These are phyloP conservation scores for Taphrina sp. DNA, from an alignment of 1,139 yeast genomes.

Conservation along the genomic window DNA sequence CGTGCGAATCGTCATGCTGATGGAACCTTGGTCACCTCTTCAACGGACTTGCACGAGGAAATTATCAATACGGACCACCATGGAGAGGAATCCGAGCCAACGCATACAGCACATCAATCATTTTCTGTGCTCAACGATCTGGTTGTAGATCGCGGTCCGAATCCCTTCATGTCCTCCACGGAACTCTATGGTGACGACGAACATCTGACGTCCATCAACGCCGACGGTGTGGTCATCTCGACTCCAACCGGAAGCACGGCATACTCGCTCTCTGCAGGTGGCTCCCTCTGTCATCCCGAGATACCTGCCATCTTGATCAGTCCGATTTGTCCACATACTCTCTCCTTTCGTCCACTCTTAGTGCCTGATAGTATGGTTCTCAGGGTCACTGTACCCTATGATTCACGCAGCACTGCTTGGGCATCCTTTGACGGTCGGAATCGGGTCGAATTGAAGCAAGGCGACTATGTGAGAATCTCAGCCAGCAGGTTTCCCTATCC, in stretches of 20 bases:
- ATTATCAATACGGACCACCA: slow-evolving; percentile 41
- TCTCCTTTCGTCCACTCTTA: slow-evolving; percentile 77
- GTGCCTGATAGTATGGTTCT: slow-evolving; percentile 70
- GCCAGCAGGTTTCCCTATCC: slow-evolving; percentile 77
- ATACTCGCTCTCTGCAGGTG: slow-evolving; percentile 81
- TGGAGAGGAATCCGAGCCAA: slow-evolving; percentile 34
- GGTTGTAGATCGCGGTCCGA: slow-evolving; percentile 79
- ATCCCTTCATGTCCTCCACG: slow-evolving; percentile 71
- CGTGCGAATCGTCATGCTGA: slow-evolving; percentile 42
- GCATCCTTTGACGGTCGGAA: slow-evolving; percentile 78
- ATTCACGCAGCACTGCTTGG: slow-evolving; percentile 72
- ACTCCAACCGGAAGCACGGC: slow-evolving; percentile 95
- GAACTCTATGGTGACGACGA: slow-evolving; percentile 76
- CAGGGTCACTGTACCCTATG: slow-evolving; percentile 65
- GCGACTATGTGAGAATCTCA: slow-evolving; percentile 68
- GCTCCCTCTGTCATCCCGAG: slow-evolving; percentile 81
- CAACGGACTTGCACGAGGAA: slow-evolving; percentile 39
- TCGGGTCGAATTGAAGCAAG: slow-evolving; percentile 62
- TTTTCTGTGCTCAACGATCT: slow-evolving; percentile 78
- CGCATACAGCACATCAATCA: slow-evolving; percentile 42
- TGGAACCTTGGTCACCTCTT: slow-evolving; percentile 10
- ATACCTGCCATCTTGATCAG: slow-evolving; percentile 28
- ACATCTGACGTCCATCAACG: slow-evolving; percentile 76
- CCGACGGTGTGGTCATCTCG: slow-evolving; percentile 79
- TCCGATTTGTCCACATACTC: slow-evolving; percentile 57